Base-by-base conservation (phyloP, 805 yeast species). In the Hanseniaspora occidentalis region DNA sequence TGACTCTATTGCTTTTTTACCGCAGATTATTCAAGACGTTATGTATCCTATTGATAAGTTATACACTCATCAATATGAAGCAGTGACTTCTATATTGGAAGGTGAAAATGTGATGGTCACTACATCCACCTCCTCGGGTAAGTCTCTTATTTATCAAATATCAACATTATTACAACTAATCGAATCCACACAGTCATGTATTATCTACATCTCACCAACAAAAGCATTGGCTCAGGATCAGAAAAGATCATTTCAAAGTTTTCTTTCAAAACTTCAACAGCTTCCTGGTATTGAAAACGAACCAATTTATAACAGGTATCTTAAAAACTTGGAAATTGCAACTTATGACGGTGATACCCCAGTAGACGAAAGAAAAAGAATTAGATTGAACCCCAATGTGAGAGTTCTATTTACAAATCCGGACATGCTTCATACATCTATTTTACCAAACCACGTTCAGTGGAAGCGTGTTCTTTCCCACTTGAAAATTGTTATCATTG, bases 191-290 rank as follows among this genome's bases (percentile, higher is more conserved):
- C 23, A 42, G 3, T 51, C 63, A 1, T 83, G 94, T 0, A 82
- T 95, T 8, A 66, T 94, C 66, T 86, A 82, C 50, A 77, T 92
- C 10, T 92, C 92, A 51, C 99, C 99, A 2, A 92, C 99, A 0
- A 92, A 92, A 54, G 98, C 99, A 0, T 65, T 92, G 39, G 97
- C 99, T 0, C 98, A 92, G 54, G 98, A 92, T 64, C 99, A 92
- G 58, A 79, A 79, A 51, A 66, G 95, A 46, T 77, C 94, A n/a
- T 62, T 92, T 41, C 68, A 69, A 37, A 76, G 71, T 18, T 60
- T 82, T 9, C 60, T 80, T 35, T 59, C 67, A 5, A 61, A 61
- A 27, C 68, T 83, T 38, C 22, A 19, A 18, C 22, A 33, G n/a
- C 22, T 33, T 2, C 20, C 18, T 17, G 18, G 35, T 11, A 36